phyloP scores from a whole-genome alignment of 1,284 basidiomycete genomes.

The Mycena sp. region DNA sequence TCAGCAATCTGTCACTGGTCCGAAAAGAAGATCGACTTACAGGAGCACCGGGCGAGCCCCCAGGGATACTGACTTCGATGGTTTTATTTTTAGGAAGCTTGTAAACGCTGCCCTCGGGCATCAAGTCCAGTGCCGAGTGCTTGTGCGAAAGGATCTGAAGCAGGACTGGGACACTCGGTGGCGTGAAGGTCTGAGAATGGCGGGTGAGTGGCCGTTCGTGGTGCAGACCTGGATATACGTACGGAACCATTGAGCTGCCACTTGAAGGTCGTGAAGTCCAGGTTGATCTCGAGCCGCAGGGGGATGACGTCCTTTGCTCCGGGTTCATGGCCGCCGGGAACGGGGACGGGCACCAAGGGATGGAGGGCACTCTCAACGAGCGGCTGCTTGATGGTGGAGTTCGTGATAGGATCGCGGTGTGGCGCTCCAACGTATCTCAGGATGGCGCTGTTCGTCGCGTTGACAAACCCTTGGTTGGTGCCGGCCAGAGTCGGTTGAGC shows the following conservation, averaged over 20 bases:
- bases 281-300: slow-evolving; percentile 32
- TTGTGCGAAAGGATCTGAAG: slow-evolving; percentile 58
- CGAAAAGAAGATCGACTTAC: slow-evolving; percentile 23
- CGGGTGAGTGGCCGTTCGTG: neutral
- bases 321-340: slow-evolving; percentile 35
- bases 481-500: neutral
- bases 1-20: slow-evolving; percentile 5
- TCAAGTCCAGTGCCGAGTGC: slow-evolving; percentile 42
- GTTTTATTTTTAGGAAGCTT: slow-evolving; percentile 40
- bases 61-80: slow-evolving; percentile 23
- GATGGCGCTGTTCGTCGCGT: slow-evolving; percentile 45
- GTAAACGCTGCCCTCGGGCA: slow-evolving; percentile 50
- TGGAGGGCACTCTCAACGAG: slow-evolving; percentile 32
- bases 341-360: slow-evolving; percentile 29
- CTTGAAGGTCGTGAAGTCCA: slow-evolving; percentile 21
- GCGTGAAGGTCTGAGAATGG: slow-evolving; percentile 21
- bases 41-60: slow-evolving; percentile 13
- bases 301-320: slow-evolving; percentile 39
- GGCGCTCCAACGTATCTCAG: slow-evolving; percentile 48
- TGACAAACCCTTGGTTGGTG: slow-evolving; percentile 31
- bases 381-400: slow-evolving; percentile 42
- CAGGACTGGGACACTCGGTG: slow-evolving; percentile 44
- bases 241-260: slow-evolving; percentile 1
- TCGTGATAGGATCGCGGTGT: slow-evolving; percentile 27
- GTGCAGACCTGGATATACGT: slow-evolving; percentile 37